A percentile compares a stretch with the other conserved stretches of the same genome.
Conservation (phyloP, 805 yeast genomes). For the Ascoidea tarda region DNA sequence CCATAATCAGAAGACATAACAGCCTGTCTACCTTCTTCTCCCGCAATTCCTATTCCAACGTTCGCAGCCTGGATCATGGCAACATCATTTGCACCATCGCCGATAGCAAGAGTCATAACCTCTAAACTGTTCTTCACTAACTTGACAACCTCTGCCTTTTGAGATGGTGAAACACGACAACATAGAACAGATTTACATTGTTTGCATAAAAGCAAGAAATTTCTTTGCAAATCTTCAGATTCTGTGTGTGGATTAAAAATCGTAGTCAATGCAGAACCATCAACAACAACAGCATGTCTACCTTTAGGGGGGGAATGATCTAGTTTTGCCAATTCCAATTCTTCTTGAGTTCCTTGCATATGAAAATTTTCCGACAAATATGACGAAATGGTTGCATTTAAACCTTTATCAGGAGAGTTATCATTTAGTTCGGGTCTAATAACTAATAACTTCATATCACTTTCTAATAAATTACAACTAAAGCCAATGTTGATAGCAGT, state of each 20-base stretch:
- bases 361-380: conserved; percentile 35
- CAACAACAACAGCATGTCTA: conserved; percentile 48
- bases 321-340: conserved; percentile 32
- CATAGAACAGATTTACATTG: conserved; percentile 69
- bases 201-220: conserved; percentile 59
- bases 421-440: conserved; percentile 25
- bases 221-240: conserved; percentile 24
- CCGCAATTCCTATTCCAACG: conserved; percentile 78
- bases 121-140: conserved; percentile 48
- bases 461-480: conserved; percentile 57
- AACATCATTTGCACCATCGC: conserved; percentile 81
- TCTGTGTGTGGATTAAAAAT: conserved; percentile 22
- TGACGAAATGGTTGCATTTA: conserved; percentile 22
- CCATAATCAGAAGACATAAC: conserved; percentile 82
- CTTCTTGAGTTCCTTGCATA: conserved; percentile 26
- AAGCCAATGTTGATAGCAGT: conserved; percentile 78
- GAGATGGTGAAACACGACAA: conserved; percentile 76
- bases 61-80: conserved; percentile 83
- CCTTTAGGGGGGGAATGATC: conserved; percentile 56
- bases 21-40: conserved; percentile 80
- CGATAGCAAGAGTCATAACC: conserved; percentile 71
- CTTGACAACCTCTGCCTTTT: conserved; percentile 62
- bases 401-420: conserved; percentile 13
- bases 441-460: conserved; percentile 54
- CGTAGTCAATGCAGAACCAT: conserved; percentile 45